Conservation (phyloP, 495 filamentous ascomycete genomes). For the Talaromyces adpressus region DNA sequence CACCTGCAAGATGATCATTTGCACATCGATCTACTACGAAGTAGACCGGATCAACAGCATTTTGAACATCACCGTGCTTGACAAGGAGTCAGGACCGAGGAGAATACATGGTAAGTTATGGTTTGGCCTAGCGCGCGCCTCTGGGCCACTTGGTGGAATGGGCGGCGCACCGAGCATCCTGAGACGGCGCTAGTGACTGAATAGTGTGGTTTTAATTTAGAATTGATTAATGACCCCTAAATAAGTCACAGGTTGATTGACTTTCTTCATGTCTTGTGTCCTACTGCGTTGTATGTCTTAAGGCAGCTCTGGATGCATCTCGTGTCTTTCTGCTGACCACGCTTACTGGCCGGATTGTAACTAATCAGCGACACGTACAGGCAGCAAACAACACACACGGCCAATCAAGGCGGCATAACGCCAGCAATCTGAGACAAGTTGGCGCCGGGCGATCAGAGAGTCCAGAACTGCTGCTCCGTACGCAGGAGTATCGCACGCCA, state of each 20-base stretch:
- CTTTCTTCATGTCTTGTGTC: background rate
- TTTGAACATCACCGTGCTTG: background rate
- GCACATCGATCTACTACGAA: background rate
- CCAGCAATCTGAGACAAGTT: background rate
- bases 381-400: background rate
- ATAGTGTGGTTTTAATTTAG: background rate
- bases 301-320: no score
- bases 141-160: background rate
- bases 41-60: background rate
- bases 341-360: background rate
- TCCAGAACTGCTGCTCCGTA: background rate
- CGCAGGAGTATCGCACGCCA: background rate
- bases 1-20: background rate
- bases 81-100: background rate
- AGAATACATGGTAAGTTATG: no score
- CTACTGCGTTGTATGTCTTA: no score
- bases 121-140: background rate
- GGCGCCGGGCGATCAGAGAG: slow-evolving; percentile 4
- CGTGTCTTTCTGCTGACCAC: background rate
- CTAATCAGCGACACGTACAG: background rate
- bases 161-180: no score
- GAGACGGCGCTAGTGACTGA: background rate
- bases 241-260: background rate
- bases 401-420: background rate
- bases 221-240: background rate